Conservation (phyloP, 2,329 filamentous ascomycete species). For the Aspergillus fijiensis region DNA sequence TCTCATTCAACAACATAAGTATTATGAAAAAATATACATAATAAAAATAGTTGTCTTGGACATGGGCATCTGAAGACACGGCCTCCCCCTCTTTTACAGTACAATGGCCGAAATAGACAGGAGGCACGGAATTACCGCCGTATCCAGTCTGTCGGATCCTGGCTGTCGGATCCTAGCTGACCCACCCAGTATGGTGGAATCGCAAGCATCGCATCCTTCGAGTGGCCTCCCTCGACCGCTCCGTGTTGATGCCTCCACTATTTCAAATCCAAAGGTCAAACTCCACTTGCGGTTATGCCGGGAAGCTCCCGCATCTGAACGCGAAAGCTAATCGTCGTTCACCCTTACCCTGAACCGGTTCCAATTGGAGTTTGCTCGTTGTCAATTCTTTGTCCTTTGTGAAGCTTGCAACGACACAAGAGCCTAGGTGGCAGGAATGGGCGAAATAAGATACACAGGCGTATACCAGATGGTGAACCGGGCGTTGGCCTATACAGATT, state of each 20-base stretch:
- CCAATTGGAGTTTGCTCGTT: background rate
- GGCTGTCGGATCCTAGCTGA: constrained; percentile 24
- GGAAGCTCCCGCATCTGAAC: constrained; percentile 6
- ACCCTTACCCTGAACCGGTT: background rate
- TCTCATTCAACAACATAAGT: too few relatives aligned
- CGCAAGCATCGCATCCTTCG: constrained; percentile 19
- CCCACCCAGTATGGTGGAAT: constrained; percentile 16
- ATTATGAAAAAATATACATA: too few relatives aligned
- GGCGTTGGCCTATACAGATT: too few relatives aligned
- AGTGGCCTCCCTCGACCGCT: constrained; percentile 6
- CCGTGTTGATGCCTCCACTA: background rate
- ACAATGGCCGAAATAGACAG: background rate
- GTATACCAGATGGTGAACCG: too few relatives aligned
- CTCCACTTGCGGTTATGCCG: constrained; percentile 4
- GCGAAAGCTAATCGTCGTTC: background rate
- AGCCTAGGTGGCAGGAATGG: background rate
- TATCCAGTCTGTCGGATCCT: constrained; percentile 25
- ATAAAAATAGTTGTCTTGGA: too few relatives aligned
- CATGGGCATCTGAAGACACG: background rate
- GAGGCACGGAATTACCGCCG: constrained; percentile 16
- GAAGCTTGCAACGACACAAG: background rate
- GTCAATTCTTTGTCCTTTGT: background rate
- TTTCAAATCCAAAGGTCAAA: constrained; percentile 7
- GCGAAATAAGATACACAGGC: background rate
- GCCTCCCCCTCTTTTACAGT: background rate